Base-by-base conservation (phyloP, 176 grass and related monocot species). In the Dendrocalamus sinicus region DNA sequence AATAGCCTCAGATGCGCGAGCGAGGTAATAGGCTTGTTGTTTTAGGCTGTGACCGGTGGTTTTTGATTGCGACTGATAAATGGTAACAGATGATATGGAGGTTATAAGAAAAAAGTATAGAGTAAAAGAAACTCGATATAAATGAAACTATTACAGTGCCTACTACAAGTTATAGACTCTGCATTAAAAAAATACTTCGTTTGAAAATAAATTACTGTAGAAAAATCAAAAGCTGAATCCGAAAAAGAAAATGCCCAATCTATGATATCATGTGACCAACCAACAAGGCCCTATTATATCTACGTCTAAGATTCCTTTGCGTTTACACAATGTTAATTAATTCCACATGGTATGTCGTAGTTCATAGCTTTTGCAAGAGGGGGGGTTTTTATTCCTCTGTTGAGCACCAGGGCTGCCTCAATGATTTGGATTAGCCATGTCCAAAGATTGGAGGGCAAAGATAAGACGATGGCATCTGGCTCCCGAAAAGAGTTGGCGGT, bases 341-440 rank as follows among this genome's bases (percentile, higher is more conserved):
- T 41, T 79, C 77, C 83, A 89, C 84, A 67, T 83, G 84, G 59
- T 1, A 58, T 90, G 89, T 79, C 1, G 14, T 30, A 70, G 46
- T 82, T 57, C 1, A 37, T 9, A 37, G 13, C 51, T 65, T 82
- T 72, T 48, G 54, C 78, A 28, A 82, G 32, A 81, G n/a, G n/a
- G 13, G 19, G 12, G 19, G 7, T 11, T 39, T 47, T 51, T 30
- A 9, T 47, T 72, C 51, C 84, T 53, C 85, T 83, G 85, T 87
- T 69, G 80, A 79, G 81, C 80, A 10, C 60, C 80, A 91, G 89
- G 80, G 68, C 73, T 55, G 32, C 15, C 80, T 90, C 89, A 79
- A 90, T 90, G 67, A 87, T 90, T 90, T 45, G 41, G 89, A 74
- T 80, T 79, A 67, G 67, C 59, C 89, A 61, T 87, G 89, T 87